A percentile compares a stretch with the other conserved stretches of the same genome.
phyloP scores from a whole-genome alignment of 257 asterid genomes.

The Nicotiana benthamiana region DNA sequence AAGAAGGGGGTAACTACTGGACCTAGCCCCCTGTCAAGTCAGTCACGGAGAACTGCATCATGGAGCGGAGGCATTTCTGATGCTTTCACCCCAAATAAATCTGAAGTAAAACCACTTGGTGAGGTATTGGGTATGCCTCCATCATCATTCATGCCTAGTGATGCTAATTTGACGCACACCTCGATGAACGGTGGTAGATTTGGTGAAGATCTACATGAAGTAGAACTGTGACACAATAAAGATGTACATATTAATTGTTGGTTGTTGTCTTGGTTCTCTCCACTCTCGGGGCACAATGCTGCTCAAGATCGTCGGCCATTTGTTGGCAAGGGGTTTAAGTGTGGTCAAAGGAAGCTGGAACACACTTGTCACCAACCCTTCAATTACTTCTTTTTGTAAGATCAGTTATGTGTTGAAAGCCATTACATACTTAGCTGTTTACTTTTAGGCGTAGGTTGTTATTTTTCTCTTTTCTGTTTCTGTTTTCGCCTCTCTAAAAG shows the following conservation, averaged over 20 bases:
- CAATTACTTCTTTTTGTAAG: background rate
- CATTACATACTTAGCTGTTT: conserved; percentile 30
- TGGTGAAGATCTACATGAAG: conserved; percentile 88
- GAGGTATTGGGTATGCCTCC: conserved; percentile 47
- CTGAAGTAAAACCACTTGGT: conserved; percentile 41
- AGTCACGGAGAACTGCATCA: conserved; percentile 69
- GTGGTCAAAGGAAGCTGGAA: background rate
- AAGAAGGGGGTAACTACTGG: conserved; percentile 16
- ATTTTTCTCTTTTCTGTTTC: background rate
- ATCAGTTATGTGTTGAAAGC: conserved; percentile 31
- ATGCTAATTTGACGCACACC: conserved; percentile 20
- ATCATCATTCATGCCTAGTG: conserved; percentile 29
- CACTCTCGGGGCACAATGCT: background rate
- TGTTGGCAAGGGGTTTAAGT: background rate
- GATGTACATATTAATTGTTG: conserved; percentile 48
- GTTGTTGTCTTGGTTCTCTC: background rate
- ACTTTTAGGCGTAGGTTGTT: conserved; percentile 41
- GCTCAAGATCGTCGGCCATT: background rate
- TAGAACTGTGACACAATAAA: conserved; percentile 53
- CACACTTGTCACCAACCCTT: background rate
- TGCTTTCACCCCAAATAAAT: conserved; percentile 22
- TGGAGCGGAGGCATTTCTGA: conserved; percentile 76
- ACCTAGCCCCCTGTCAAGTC: conserved; percentile 24
- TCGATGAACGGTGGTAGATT: conserved; percentile 28
- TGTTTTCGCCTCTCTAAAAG: background rate